Conservation (phyloP, 495 filamentous ascomycete species). For the Neurospora hispaniola region DNA sequence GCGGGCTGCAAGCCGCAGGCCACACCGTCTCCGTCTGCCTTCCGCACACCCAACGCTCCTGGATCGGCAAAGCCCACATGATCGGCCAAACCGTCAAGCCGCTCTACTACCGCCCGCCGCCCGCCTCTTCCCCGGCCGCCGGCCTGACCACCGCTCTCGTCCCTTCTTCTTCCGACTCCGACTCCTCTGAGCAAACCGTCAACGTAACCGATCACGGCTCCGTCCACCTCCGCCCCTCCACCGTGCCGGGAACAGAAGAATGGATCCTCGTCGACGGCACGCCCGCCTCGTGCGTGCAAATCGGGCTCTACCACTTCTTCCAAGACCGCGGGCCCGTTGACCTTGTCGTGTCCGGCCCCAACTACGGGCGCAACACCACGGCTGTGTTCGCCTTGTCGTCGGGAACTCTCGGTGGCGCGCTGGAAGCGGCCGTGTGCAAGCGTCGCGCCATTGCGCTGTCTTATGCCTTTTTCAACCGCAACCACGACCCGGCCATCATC, state of each 20-base stretch:
- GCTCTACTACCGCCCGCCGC: conserved; percentile 70
- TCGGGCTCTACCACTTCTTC: conserved; percentile 83
- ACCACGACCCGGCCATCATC: conserved; percentile 72
- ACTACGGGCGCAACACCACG: conserved; percentile 91
- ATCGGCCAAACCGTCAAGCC: conserved; percentile 77
- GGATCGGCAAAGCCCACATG: conserved; percentile 97
- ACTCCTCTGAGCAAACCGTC: conserved; percentile 29
- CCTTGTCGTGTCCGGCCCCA: conserved; percentile 81
- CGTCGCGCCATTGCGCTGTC: conserved; percentile 69
- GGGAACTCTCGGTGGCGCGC: conserved; percentile 81
- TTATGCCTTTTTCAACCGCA: conserved; percentile 75
- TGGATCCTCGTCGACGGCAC: conserved; percentile 90
- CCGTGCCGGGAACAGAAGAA: conserved; percentile 57
- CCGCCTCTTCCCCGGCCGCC: conserved; percentile 35
- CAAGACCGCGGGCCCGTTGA: conserved; percentile 67
- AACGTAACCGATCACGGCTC: conserved; percentile 41
- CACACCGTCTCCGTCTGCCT: conserved; percentile 83
- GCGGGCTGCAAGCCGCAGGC: conserved; percentile 62
- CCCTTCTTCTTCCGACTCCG: conserved; percentile 10
- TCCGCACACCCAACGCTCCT: conserved; percentile 84
- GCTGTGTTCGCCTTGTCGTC: conserved; percentile 82
- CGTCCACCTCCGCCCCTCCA: conserved; percentile 42
- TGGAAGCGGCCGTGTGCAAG: conserved; percentile 83
- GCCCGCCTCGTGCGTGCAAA: conserved; percentile 79
- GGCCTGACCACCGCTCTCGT: conserved; percentile 18